These are phyloP conservation scores for Murraya koenigii DNA, from an alignment of 345 rosid genomes.

Conservation along the genomic window DNA sequence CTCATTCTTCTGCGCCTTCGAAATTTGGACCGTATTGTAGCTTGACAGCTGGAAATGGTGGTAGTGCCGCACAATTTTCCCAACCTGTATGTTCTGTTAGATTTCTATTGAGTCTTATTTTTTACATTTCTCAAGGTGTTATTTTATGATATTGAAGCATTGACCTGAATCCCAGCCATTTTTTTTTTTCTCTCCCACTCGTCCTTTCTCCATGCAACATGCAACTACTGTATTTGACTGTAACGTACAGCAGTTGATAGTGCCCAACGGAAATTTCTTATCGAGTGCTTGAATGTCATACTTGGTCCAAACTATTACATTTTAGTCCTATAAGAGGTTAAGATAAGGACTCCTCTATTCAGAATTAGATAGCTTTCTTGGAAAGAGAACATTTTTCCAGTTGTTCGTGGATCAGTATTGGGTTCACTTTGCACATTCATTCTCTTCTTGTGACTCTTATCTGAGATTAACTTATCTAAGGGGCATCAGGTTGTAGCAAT, in stretches of 20 bases:
- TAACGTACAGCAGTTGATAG: background rate
- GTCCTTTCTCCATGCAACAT: background rate
- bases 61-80: conserved; percentile 40
- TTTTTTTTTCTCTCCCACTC: background rate
- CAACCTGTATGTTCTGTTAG: conserved; percentile 57
- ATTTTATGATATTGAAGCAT: background rate
- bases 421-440: background rate
- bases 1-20: conserved; percentile 45
- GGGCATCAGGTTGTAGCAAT: background rate
- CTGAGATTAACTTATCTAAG: background rate
- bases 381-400: background rate
- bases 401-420: background rate
- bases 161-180: background rate
- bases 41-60: conserved; percentile 47
- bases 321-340: background rate
- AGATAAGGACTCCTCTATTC: background rate
- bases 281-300: background rate
- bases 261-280: background rate
- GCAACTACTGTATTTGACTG: background rate
- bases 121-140: background rate
- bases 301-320: background rate
- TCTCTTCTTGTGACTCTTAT: background rate
- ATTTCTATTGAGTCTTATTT: background rate
- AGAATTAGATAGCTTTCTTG: background rate
- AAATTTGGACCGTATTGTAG: conserved; percentile 57